Evolutionary conservation across 805 yeast species (phyloP), one percentile per base, ranked within the genome.

Genomic region (Saccharomycopsis capsularis): DNA sequence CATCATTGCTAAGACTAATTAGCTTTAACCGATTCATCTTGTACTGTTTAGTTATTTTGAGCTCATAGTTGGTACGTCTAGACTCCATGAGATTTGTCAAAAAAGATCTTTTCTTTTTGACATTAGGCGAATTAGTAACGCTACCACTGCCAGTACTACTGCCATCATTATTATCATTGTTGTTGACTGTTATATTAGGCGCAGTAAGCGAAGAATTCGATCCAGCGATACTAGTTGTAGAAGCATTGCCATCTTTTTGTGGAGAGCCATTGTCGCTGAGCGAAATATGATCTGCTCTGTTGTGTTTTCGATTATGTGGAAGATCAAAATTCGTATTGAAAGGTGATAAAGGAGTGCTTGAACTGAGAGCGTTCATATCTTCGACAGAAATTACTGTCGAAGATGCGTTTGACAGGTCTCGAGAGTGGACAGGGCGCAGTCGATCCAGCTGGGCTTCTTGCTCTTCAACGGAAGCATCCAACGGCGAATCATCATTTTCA

Each of bases 61-160:
- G 65, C 49, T 73, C 74, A 56, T 76, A 74, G 44, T 70, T 69
- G 11, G 71, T 62, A 53, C 74, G 70, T 52, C 78, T 73, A 30
- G 73, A 75, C 48, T 81, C 87, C 11, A 78, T 68, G 36, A 78
- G 66, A 53, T 56, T 64, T 27, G 56, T 44, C 5, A 63, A 51
- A 44, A 63, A 63, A 1, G 65, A 62, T 9, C 38, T 9, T 34
- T 34, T 34, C n/a, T 34, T 34, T 6, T 6, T 6, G 19, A 34
- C 38, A 5, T 34, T 9, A n/a, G n/a, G n/a, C n/a, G n/a, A n/a
- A n/a, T n/a, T n/a, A n/a, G n/a, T n/a, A n/a, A n/a, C n/a, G n/a
- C n/a, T n/a, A n/a, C n/a, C n/a, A n/a, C n/a, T n/a, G n/a, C n/a
- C n/a, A n/a, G n/a, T n/a, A n/a, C n/a, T n/a, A n/a, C n/a, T n/a